A percentile compares a stretch with the other conserved stretches of the same genome.
Conservation (phyloP, 2,329 filamentous ascomycete species). For the Diaporthe batatas region DNA sequence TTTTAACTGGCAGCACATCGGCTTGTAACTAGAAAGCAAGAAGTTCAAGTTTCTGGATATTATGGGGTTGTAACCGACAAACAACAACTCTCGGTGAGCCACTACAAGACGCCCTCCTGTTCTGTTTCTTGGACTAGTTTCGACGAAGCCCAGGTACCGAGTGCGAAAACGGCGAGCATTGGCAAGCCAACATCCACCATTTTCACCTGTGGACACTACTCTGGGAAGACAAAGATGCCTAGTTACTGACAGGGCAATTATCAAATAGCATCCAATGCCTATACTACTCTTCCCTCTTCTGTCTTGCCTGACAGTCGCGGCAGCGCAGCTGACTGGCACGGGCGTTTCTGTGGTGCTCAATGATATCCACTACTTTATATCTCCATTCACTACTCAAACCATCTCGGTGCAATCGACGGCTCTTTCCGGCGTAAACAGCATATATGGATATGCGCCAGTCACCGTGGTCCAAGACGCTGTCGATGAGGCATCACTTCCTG, state of each 20-base stretch:
- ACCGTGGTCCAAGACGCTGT: background rate
- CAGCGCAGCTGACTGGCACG: background rate
- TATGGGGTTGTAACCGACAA: background rate
- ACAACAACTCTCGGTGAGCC: background rate
- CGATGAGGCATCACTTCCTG: background rate
- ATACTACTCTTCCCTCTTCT: background rate
- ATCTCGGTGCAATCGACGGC: background rate
- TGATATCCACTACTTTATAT: background rate
- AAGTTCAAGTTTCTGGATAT: background rate
- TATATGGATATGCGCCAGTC: background rate
- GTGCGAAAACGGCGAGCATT: too few relatives aligned
- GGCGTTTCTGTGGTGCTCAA: background rate
- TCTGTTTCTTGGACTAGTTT: background rate
- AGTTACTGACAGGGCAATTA: background rate
- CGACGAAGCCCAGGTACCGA: background rate
- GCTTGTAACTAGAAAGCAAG: background rate
- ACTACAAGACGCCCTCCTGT: too few relatives aligned
- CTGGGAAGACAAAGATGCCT: too few relatives aligned
- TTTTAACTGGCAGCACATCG: background rate
- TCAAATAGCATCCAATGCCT: background rate
- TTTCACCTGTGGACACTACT: background rate
- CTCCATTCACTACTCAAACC: background rate
- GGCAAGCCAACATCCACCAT: background rate
- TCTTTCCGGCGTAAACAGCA: background rate
- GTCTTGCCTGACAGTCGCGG: background rate